Evolutionary conservation across 2,329 filamentous ascomycete species (phyloP).

Genomic region (Raffaelea arxii): DNA sequence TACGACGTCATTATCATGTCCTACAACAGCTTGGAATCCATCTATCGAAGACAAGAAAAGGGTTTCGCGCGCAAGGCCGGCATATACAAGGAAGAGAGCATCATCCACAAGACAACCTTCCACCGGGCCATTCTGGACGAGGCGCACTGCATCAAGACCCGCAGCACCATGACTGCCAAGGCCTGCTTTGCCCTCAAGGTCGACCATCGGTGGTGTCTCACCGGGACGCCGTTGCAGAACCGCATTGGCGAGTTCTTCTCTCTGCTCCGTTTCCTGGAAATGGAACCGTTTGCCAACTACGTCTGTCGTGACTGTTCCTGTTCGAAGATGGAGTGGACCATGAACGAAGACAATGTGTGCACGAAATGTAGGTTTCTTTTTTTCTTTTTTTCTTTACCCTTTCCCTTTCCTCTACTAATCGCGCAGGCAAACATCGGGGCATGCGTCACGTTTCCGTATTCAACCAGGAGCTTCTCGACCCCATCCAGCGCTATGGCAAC

Average conservation of each 20-base stretch:
- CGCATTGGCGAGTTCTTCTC: conserved; percentile 97
- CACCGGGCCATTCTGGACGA: conserved; percentile 92
- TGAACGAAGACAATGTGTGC: conserved; percentile 52
- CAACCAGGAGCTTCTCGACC: conserved; percentile 79
- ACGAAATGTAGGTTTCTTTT: conserved; percentile 6
- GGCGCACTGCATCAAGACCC: conserved; percentile 73
- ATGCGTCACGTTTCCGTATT: conserved; percentile 51
- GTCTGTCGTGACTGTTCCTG: conserved; percentile 85
- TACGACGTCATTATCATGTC: conserved; percentile 97
- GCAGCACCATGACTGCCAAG: conserved; percentile 84
- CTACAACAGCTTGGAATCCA: conserved; percentile 83
- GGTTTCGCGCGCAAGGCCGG: conserved; percentile 76
- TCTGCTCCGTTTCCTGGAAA: conserved; percentile 79
- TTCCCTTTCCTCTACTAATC: conserved; percentile 35
- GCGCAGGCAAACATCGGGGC: conserved; percentile 47
- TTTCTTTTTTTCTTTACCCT: neutral
- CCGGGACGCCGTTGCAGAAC: conserved; percentile 91
- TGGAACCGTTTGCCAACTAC: conserved; percentile 84
- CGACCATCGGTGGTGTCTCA: conserved; percentile 89
- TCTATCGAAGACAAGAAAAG: conserved; percentile 86
- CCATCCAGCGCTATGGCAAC: conserved; percentile 57
- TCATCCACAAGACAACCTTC: conserved; percentile 78
- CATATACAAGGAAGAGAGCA: conserved; percentile 66
- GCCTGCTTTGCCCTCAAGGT: conserved; percentile 88
- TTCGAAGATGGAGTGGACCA: conserved; percentile 72